Evolutionary conservation across 1,284 basidiomycete species (phyloP).

Genomic region (Gomphus bonarii): DNA sequence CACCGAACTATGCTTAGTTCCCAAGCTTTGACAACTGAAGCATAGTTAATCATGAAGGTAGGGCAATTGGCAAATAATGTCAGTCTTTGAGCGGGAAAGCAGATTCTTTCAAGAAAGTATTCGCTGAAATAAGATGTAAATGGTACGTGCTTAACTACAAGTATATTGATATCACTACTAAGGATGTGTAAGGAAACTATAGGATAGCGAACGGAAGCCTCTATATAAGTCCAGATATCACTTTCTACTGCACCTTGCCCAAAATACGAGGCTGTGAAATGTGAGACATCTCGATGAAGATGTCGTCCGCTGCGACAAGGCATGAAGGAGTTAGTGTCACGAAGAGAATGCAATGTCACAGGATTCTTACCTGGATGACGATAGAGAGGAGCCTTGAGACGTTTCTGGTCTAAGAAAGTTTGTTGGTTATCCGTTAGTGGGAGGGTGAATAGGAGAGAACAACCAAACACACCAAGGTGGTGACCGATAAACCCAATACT

Average conservation of each 20-base stretch:
- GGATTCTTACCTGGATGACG: conserved; percentile 84
- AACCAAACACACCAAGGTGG: conserved; percentile 81
- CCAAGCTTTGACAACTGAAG: too few relatives aligned
- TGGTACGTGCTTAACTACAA: background rate
- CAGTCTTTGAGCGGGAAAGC: too few relatives aligned
- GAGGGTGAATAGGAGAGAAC: background rate
- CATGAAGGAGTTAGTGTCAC: background rate
- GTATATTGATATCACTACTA: background rate
- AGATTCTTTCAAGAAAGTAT: too few relatives aligned
- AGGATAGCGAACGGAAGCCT: background rate
- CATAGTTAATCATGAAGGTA: too few relatives aligned
- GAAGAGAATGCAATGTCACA: conserved; percentile 36
- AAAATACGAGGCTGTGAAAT: conserved; percentile 68
- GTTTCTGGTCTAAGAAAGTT: conserved; percentile 10
- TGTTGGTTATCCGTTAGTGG: background rate
- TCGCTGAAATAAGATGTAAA: too few relatives aligned
- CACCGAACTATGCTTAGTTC: too few relatives aligned
- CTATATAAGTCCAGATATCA: background rate
- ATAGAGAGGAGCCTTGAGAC: conserved; percentile 59
- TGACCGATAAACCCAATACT: conserved; percentile 97
- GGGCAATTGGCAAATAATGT: too few relatives aligned
- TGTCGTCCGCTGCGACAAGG: conserved; percentile 18
- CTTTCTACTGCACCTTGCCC: conserved; percentile 37
- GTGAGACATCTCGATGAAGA: conserved; percentile 64
- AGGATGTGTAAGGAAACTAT: background rate